Conservation (phyloP, 306 rosid genomes). For the Acacia acuminata region DNA sequence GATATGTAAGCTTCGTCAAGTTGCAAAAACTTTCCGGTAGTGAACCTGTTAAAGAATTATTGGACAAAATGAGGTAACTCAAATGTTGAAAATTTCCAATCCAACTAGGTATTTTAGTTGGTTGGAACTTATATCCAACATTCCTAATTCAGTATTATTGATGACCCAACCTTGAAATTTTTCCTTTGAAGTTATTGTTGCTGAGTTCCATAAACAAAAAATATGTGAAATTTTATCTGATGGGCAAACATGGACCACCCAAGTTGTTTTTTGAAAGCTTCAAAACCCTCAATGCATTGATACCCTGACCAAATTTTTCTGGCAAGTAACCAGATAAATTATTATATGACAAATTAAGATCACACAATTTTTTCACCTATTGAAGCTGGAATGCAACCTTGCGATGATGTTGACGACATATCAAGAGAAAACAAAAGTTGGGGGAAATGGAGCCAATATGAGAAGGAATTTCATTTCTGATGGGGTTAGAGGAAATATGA, state of each 20-base stretch:
- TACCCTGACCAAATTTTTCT: neutral
- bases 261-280: conserved; percentile 17
- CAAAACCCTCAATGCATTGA: neutral
- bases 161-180: neutral
- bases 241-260: neutral
- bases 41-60: neutral
- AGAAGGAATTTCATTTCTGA: conserved; percentile 13
- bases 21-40: neutral
- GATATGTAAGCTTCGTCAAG: neutral
- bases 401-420: conserved; percentile 10
- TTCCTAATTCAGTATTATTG: neutral
- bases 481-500: conserved; percentile 14
- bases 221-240: neutral
- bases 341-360: conserved; percentile 23
- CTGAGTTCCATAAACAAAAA: neutral
- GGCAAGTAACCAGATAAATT: conserved; percentile 9
- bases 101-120: conserved; percentile 1
- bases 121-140: conserved; percentile 26
- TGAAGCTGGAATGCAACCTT: conserved; percentile 16
- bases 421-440: neutral
- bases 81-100: neutral
- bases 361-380: neutral
- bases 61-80: conserved; percentile 2
- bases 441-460: conserved; percentile 1
- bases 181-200: conserved; percentile 5